These are phyloP conservation scores for Hypomyces rosellus DNA, from an alignment of 2,329 filamentous ascomycete genomes.

Conservation along the genomic window DNA sequence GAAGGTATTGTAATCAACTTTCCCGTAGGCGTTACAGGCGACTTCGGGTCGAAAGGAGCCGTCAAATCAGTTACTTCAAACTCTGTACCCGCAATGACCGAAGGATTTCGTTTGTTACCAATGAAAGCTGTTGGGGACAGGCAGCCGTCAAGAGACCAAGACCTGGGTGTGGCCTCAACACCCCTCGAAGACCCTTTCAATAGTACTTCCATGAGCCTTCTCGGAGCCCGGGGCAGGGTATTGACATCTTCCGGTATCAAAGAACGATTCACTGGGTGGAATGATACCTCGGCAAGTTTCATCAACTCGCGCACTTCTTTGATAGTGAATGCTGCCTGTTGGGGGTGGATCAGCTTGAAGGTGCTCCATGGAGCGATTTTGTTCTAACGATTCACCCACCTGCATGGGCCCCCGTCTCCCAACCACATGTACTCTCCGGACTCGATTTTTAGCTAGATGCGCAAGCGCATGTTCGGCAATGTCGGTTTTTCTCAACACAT, in stretches of 20 bases:
- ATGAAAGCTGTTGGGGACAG: slow-evolving; percentile 69
- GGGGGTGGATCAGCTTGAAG: not conserved
- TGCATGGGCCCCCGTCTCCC: slow-evolving; percentile 86
- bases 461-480: slow-evolving; percentile 82
- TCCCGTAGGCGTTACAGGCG: slow-evolving; percentile 43
- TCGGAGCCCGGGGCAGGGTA: slow-evolving; percentile 66
- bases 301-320: slow-evolving; percentile 89
- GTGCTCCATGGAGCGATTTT: not conserved
- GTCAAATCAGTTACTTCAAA: slow-evolving; percentile 59
- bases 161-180: slow-evolving; percentile 41
- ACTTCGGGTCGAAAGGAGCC: slow-evolving; percentile 47
- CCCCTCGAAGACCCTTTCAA: slow-evolving; percentile 58
- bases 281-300: slow-evolving; percentile 64
- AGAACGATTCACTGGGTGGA: slow-evolving; percentile 59
- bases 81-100: slow-evolving; percentile 54
- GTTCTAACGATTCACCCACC: slow-evolving; percentile 37
- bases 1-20: slow-evolving; percentile 52
- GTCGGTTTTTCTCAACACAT: slow-evolving; percentile 72
- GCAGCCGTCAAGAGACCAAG: slow-evolving; percentile 82
- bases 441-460: slow-evolving; percentile 61
- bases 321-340: slow-evolving; percentile 83
- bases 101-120: slow-evolving; percentile 37
- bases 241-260: slow-evolving; percentile 63
- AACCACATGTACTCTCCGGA: slow-evolving; percentile 79
- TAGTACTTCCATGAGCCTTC: slow-evolving; percentile 74